Conservation (phyloP, 164 flowering plant genomes). For the Stephania cephalantha region DNA sequence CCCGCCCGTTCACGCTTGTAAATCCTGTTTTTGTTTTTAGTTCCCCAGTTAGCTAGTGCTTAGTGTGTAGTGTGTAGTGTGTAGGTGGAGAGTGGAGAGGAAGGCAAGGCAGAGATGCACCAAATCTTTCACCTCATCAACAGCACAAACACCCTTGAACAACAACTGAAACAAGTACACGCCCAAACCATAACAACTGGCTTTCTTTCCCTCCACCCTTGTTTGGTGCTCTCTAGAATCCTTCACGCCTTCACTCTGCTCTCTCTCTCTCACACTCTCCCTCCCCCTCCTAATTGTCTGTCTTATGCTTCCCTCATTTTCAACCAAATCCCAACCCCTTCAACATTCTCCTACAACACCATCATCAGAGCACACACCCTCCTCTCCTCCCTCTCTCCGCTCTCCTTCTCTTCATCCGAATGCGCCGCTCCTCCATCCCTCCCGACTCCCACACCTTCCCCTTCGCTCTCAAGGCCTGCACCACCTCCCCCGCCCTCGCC, state of each 20-base stretch:
- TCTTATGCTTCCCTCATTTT: conserved; percentile 42
- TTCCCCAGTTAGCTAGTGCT: too few relatives aligned
- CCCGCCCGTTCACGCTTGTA: conserved; percentile 95
- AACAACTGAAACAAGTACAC: conserved; percentile 53
- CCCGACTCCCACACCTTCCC: conserved; percentile 69
- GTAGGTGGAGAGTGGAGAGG: too few relatives aligned
- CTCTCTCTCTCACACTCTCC: too few relatives aligned
- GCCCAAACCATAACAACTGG: conserved; percentile 48
- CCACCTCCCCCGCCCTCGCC: conserved; percentile 21
- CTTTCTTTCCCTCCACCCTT: conserved; percentile 21
- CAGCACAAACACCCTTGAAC: conserved; percentile 38
- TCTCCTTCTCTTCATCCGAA: conserved; percentile 35
- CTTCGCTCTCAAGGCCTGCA: conserved; percentile 48
- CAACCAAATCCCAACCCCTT: conserved; percentile 38
- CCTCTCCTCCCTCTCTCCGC: conserved; percentile 38
- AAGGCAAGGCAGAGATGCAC: neutral
- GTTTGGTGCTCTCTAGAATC: conserved; percentile 32
- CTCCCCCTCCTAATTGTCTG: conserved; percentile 11
- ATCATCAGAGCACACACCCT: conserved; percentile 48
- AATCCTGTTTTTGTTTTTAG: neutral
- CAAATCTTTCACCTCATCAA: conserved; percentile 15
- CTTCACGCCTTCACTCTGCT: conserved; percentile 38
- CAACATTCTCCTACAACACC: conserved; percentile 56
- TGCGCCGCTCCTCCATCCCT: conserved; percentile 42
- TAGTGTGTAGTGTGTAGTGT: too few relatives aligned